Base-by-base conservation (phyloP, 257 asterid species). In the Coffea canephora region DNA sequence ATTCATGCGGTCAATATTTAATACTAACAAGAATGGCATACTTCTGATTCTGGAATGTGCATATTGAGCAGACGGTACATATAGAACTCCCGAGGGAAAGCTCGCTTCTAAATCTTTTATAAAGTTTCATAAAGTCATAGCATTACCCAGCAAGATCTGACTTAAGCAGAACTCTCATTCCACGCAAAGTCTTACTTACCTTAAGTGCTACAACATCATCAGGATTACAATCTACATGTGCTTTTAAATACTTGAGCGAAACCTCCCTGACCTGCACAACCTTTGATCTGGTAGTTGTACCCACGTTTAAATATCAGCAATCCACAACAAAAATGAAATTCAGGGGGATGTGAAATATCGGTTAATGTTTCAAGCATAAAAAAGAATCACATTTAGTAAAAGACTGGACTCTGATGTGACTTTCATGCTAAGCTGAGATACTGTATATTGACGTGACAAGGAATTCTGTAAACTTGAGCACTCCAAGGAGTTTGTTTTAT, bases 201-300 rank as follows among this genome's bases (percentile, higher is more conserved):
- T 96, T 96, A 81, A 96, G 98, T 66, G 97, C 98, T 77, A 96
- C 97, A 74, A 89, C 85, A 73, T 89, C 90, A 69, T 91, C 98
- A 39, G 97, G 92, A 83, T 94, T 89, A 86, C 87, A 85, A 86
- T 91, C 83, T 52, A 87, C 85, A 76, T 49, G 89, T 84, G 98
- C 98, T 87, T 94, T 31, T 96, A 81, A 90, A 94, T 84, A 96
- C 99, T 85, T 92, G 95, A 76, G 97, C 98, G 84, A 96, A 96
- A 83, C 99, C 98, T 82, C 99, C 99, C 85, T 94, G 87, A 77
- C 98, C 99, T 75, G 99, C 99, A 88, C 98, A 90, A 6, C 99
- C 99, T 89, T 91, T 96, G 73, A 96, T 96, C 88, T 91, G 97
- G 90, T 96, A 96, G 86, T 89, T 91, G 80, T 86, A 83, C 77